Evolutionary conservation across 2,329 filamentous ascomycete species (phyloP).

Genomic region (Blastomyces emzantsi): DNA sequence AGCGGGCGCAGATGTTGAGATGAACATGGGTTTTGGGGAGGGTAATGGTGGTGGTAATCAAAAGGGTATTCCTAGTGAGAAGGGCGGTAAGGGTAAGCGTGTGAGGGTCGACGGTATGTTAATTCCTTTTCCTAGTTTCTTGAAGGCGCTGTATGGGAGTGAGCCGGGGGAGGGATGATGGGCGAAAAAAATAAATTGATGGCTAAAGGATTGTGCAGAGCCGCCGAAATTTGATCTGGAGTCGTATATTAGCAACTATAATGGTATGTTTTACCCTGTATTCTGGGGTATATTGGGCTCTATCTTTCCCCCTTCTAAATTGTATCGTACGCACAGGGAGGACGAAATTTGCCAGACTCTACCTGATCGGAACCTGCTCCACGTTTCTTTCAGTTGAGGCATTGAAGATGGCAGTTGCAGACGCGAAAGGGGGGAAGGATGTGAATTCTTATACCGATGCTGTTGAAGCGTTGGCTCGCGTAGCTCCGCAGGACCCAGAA

Average conservation of each 20-base stretch:
- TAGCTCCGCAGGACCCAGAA: conserved; percentile 59
- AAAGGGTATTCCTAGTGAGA: not conserved
- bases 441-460: conserved; percentile 61
- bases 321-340: conserved; percentile 47
- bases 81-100: not conserved
- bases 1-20: not conserved
- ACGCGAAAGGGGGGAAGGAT: conserved; percentile 70
- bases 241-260: conserved; percentile 82
- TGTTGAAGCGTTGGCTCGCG: conserved; percentile 54
- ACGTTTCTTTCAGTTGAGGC: conserved; percentile 69
- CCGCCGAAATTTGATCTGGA: conserved; percentile 85
- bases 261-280: conserved; percentile 45
- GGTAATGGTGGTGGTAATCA: not conserved
- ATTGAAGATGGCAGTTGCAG: conserved; percentile 63
- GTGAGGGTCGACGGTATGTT: conserved; percentile 27
- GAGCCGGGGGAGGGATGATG: not conserved
- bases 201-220: conserved; percentile 41
- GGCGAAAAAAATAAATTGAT: not conserved
- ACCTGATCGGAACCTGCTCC: conserved; percentile 71
- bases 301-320: not conserved
- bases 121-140: not conserved
- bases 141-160: not conserved
- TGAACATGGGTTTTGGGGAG: not conserved
- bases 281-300: not conserved
- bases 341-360: conserved; percentile 70